These are phyloP conservation scores for Calonectria crousiana DNA, from an alignment of 2,329 filamentous ascomycete genomes.

Conservation along the genomic window DNA sequence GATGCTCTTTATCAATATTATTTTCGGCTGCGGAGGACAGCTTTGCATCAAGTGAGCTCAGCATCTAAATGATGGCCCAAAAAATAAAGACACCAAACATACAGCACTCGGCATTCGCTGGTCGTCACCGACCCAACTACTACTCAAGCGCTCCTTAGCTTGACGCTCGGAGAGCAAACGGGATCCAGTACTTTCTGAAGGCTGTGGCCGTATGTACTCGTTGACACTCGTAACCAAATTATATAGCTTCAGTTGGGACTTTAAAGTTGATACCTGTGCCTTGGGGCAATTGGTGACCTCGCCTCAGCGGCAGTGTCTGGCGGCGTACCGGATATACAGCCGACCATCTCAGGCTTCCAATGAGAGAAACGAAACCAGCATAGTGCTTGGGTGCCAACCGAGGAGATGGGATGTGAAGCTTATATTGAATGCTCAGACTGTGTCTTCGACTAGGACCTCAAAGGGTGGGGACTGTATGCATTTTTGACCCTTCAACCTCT, in stretches of 20 bases:
- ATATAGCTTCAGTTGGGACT: not conserved
- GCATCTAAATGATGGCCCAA: not conserved
- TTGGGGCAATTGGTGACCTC: not conserved
- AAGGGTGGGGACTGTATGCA: not conserved
- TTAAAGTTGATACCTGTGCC: not conserved
- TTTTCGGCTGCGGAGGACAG: not conserved
- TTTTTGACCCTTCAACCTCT: not conserved
- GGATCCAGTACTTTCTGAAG: conserved; percentile 23
- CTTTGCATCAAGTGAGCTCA: not conserved
- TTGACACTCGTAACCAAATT: not conserved
- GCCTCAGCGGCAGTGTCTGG: not conserved
- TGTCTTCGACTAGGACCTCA: not conserved
- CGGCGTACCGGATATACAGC: not conserved
- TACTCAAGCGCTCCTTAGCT: conserved; percentile 22
- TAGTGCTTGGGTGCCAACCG: not conserved
- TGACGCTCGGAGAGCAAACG: conserved; percentile 20
- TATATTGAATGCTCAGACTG: not conserved
- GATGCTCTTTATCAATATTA: not conserved
- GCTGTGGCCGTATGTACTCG: conserved; percentile 17
- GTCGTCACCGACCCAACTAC: conserved; percentile 28
- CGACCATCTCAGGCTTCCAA: not conserved
- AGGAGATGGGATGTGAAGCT: not conserved
- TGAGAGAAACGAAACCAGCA: not conserved
- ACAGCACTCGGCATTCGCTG: conserved; percentile 21
- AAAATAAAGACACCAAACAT: not conserved